Evolutionary conservation across 441 rosid species (phyloP).

Genomic region (Mallotus repandus): DNA sequence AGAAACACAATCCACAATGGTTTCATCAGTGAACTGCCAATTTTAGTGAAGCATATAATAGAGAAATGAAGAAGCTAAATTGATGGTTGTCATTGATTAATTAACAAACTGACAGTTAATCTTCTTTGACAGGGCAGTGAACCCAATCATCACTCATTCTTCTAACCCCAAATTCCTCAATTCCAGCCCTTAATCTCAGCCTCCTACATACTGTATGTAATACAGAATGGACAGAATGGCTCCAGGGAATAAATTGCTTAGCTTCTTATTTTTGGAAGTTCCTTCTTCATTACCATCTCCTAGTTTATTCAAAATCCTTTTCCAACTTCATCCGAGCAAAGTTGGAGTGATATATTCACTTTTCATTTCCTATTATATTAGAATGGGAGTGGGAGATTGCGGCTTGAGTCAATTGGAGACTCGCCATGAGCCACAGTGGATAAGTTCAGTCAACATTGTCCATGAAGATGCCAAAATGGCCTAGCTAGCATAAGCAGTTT

Average conservation of each 20-base stretch:
- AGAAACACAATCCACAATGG: neutral
- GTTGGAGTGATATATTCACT: neutral
- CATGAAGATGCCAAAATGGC: neutral
- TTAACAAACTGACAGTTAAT: no score
- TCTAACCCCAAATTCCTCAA: neutral
- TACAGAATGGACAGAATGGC: neutral
- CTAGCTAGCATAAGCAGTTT: neutral
- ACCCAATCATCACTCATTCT: neutral
- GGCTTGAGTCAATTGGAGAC: no score
- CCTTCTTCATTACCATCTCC: neutral
- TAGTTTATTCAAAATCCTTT: neutral
- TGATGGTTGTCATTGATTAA: neutral
- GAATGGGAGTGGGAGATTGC: no score
- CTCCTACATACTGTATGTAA: no score
- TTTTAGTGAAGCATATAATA: neutral
- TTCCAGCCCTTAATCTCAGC: neutral
- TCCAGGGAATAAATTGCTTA: neutral
- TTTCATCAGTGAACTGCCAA: neutral
- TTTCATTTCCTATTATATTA: neutral
- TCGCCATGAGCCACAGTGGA: no score
- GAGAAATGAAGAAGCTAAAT: neutral
- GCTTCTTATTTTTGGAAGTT: neutral
- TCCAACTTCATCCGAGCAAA: neutral
- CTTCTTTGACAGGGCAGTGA: no score
- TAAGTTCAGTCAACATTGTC: no score